These are phyloP conservation scores for Penicillium frequentans DNA, from an alignment of 2,329 filamentous ascomycete species.

Conservation along the genomic window DNA sequence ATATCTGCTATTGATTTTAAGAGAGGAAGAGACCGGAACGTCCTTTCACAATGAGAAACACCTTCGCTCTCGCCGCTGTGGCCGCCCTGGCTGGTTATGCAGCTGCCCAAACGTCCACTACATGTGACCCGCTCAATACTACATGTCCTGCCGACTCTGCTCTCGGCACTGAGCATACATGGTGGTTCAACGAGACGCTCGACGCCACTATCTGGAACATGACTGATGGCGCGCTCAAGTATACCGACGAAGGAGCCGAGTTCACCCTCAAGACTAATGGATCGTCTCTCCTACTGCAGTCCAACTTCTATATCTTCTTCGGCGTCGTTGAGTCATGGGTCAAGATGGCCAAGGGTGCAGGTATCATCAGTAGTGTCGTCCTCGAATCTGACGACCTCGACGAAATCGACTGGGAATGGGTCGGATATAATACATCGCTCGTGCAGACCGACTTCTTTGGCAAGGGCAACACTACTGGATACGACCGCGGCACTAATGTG, in stretches of 20 bases:
- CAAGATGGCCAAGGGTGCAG: slow-evolving; percentile 71
- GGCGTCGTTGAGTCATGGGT: slow-evolving; percentile 76
- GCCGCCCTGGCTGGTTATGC: slow-evolving; percentile 30
- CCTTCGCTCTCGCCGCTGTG: slow-evolving; percentile 28
- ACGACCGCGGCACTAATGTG: slow-evolving; percentile 77
- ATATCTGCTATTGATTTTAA: not conserved
- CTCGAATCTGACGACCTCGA: slow-evolving; percentile 81
- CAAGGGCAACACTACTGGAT: slow-evolving; percentile 75
- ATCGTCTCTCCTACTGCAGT: slow-evolving; percentile 75
- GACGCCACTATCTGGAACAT: slow-evolving; percentile 65
- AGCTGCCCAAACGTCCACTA: slow-evolving; percentile 70
- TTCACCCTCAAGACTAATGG: slow-evolving; percentile 71
- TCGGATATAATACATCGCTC: slow-evolving; percentile 37
- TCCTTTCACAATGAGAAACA: slow-evolving; percentile 26
- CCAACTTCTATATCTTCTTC: slow-evolving; percentile 83
- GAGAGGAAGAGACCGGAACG: not conserved
- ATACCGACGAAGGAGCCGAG: slow-evolving; percentile 62
- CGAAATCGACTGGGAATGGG: slow-evolving; percentile 72
- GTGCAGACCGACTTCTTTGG: slow-evolving; percentile 92
- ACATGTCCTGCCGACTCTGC: slow-evolving; percentile 72
- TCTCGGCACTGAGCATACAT: slow-evolving; percentile 61
- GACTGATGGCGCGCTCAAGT: slow-evolving; percentile 64
- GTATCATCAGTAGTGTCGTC: slow-evolving; percentile 80
- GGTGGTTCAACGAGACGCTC: slow-evolving; percentile 64
- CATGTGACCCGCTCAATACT: slow-evolving; percentile 73